Percentiles rank a stretch among this genome's conserved stretches.
Conservation (phyloP, 2,329 filamentous ascomycete species). For the Claviceps quebecensis region DNA sequence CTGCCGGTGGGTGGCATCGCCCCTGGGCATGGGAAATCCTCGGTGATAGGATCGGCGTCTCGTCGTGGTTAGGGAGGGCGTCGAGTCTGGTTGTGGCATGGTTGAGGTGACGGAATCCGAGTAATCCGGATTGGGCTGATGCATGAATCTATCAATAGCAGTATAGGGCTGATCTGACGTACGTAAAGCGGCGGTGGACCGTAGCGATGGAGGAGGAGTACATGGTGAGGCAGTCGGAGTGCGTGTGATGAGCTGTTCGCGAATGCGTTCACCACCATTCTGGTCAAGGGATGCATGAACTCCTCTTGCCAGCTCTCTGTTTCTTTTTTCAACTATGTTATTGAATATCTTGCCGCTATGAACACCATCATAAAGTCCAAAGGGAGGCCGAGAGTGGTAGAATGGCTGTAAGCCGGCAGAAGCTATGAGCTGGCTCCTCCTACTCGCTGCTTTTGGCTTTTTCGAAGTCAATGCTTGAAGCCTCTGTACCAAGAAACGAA, state of each 20-base stretch:
- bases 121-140: constrained; percentile 38
- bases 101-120: constrained; percentile 21
- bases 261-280: constrained; percentile 12
- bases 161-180: constrained; percentile 19
- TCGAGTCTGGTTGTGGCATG: constrained; percentile 13
- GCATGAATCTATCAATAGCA: constrained; percentile 24
- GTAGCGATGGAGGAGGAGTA: constrained; percentile 30
- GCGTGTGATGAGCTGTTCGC: constrained; percentile 20
- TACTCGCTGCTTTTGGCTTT: neutral
- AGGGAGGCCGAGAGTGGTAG: constrained; percentile 9
- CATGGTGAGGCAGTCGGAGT: constrained; percentile 33
- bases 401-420: constrained; percentile 1
- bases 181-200: constrained; percentile 28
- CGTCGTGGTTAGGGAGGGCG: constrained; percentile 18
- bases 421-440: constrained; percentile 6
- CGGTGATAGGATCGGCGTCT: constrained; percentile 30
- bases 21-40: constrained; percentile 25
- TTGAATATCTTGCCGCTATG: constrained; percentile 1
- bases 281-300: neutral
- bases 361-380: constrained; percentile 16
- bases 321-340: constrained; percentile 1
- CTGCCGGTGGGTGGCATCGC: constrained; percentile 14
- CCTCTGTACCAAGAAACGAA: constrained; percentile 16
- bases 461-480: constrained; percentile 6
- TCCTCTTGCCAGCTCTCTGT: neutral